Conservation (phyloP, 2,329 filamentous ascomycete genomes). For the Diplodia intermedia region DNA sequence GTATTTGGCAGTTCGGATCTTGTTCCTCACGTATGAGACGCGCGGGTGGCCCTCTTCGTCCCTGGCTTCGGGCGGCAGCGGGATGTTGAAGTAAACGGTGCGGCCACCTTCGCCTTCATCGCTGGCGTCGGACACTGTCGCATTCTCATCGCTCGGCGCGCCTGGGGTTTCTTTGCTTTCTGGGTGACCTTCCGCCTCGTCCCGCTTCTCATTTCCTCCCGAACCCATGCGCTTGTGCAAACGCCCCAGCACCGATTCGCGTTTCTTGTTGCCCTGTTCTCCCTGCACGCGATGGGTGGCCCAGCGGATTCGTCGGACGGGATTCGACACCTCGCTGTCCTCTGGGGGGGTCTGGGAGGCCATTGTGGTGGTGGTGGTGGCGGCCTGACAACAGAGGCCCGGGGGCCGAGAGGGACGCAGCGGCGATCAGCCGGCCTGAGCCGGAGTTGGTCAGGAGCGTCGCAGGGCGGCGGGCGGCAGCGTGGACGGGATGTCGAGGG, state of each 20-base stretch:
- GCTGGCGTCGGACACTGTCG: slow-evolving; percentile 45
- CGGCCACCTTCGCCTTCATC: slow-evolving; percentile 48
- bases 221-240: slow-evolving; percentile 65
- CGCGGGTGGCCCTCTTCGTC: slow-evolving; percentile 81
- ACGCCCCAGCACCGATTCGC: slow-evolving; percentile 80
- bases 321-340: slow-evolving; percentile 62
- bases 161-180: slow-evolving; percentile 43
- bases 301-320: slow-evolving; percentile 87
- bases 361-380: slow-evolving; percentile 42
- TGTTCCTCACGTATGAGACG: slow-evolving; percentile 81
- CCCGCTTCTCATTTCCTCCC: slow-evolving; percentile 67
- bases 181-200: slow-evolving; percentile 40
- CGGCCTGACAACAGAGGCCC: slow-evolving; percentile 33
- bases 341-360: slow-evolving; percentile 42
- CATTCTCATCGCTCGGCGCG: slow-evolving; percentile 40
- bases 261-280: slow-evolving; percentile 77
- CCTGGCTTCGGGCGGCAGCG: slow-evolving; percentile 74
- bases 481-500: not conserved
- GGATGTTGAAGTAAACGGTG: slow-evolving; percentile 83
- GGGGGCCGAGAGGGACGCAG: slow-evolving; percentile 34
- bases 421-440: slow-evolving; percentile 45
- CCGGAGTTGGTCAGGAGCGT: slow-evolving; percentile 42
- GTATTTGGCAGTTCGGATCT: slow-evolving; percentile 97
- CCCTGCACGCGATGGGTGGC: slow-evolving; percentile 87
- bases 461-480: slow-evolving; percentile 4